Evolutionary conservation across 768 basidiomycete genomes (phyloP).

Genomic region (Lactifluus piperatus): DNA sequence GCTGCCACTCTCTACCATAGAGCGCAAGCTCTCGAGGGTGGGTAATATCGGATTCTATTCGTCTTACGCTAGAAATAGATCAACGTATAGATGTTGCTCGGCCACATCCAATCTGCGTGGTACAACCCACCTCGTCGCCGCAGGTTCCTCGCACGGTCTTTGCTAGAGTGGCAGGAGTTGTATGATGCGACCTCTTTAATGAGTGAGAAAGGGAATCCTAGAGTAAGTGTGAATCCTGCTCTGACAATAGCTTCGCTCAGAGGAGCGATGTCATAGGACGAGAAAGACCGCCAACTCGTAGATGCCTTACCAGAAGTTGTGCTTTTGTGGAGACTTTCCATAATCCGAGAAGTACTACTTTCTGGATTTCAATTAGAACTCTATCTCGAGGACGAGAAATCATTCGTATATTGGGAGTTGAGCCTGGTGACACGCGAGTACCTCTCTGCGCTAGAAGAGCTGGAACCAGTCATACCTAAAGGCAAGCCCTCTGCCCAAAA

Average conservation of each 20-base stretch:
- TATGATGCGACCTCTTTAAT: slow-evolving; percentile 39
- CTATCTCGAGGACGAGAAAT: slow-evolving; percentile 56
- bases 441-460: slow-evolving; percentile 41
- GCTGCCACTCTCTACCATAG: slow-evolving; percentile 35
- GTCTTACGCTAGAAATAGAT: not conserved
- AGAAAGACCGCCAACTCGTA: slow-evolving; percentile 6
- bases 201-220: slow-evolving; percentile 16
- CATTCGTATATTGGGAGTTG: slow-evolving; percentile 73
- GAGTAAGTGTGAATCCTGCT: slow-evolving; percentile 20
- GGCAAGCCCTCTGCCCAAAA: slow-evolving; percentile 24
- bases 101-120: slow-evolving; percentile 54
- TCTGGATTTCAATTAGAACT: slow-evolving; percentile 74
- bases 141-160: slow-evolving; percentile 51
- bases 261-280: slow-evolving; percentile 14
- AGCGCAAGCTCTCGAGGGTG: slow-evolving; percentile 33
- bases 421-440: slow-evolving; percentile 49
- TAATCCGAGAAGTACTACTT: slow-evolving; percentile 58
- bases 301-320: slow-evolving; percentile 36
- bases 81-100: slow-evolving; percentile 42
- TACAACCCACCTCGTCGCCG: slow-evolving; percentile 60
- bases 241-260: not conserved
- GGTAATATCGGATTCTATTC: not conserved
- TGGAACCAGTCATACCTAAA: slow-evolving; percentile 34
- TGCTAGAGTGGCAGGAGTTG: slow-evolving; percentile 57
- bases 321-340: slow-evolving; percentile 49